Evolutionary conservation across 257 asterid species (phyloP), one percentile per base, ranked within the genome.

Genomic region (Solanum bulbocastanum): DNA sequence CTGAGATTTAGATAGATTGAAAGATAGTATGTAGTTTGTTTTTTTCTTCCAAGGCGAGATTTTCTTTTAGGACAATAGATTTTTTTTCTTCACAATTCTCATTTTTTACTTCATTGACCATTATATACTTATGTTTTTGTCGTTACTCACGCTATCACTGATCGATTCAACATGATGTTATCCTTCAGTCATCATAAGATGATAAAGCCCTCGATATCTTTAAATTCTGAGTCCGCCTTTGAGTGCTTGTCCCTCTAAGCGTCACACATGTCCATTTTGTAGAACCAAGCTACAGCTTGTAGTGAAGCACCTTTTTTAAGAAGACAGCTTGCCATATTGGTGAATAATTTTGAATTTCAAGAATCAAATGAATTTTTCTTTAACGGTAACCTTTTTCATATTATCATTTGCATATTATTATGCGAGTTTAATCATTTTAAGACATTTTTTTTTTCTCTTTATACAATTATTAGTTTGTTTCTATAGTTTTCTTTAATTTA

Each of bases 111-210:
- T 62, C 15, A 60, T 10, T 23, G 30, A 60, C 32, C 1, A 23
- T 20, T 56, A 56, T 2, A 18, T 56, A 56, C n/a, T 56, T 56
- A 0, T 18, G 65, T 20, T 56, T 58, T 58, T 20, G 0, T 20
- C 0, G 20, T 0, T 7, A 1, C 0, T 56, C 66, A 58, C 0
- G 1, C 66, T 20, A 20, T 58, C 0, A 1, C 2, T 56, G 25
- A 3, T 0, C 25, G 7, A 56, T 56, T 56, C 3, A 5, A 1
- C 1, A 56, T 5, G 12, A 56, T 56, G 3, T 3, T 58, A 20
- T 1, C 66, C 4, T 52, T 52, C 66, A 8, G 2, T 58, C 5
- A 20, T 58, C 25, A 56, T 52, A 52, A 16, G 62, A 52, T 56
- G 65, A 7, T 56, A 6, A 52, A 52, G 0, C 2, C 18, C 65